Conservation (phyloP, 805 yeast species). For the Zygotorulaspora chibaensis region DNA sequence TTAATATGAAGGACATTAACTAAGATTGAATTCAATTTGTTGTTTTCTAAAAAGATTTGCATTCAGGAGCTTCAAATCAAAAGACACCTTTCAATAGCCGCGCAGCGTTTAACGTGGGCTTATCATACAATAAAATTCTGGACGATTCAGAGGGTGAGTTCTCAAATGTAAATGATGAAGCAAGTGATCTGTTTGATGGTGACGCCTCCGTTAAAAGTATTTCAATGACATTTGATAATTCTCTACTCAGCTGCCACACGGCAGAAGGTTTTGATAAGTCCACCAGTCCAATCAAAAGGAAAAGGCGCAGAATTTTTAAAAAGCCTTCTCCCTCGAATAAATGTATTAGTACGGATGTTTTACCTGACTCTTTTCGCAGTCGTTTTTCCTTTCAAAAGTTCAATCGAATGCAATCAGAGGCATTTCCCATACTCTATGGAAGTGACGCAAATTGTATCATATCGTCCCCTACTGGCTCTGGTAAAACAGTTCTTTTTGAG, state of each 20-base stretch:
- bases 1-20: not conserved
- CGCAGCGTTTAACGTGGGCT: conserved; percentile 18
- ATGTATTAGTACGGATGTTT: conserved; percentile 12
- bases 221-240: conserved; percentile 13
- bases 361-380: conserved; percentile 39
- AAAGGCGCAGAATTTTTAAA: conserved; percentile 5
- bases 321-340: conserved; percentile 1
- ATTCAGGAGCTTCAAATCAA: not conserved
- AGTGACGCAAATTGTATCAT: conserved; percentile 42
- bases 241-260: conserved; percentile 8
- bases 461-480: conserved; percentile 58
- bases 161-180: conserved; percentile 3
- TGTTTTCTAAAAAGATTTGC: not conserved
- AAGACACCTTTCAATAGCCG: conserved; percentile 12
- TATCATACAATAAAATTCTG: conserved; percentile 23
- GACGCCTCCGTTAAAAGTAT: conserved; percentile 4
- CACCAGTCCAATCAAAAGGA: not conserved
- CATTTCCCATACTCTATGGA: conserved; percentile 39
- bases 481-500: conserved; percentile 54
- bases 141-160: conserved; percentile 19
- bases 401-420: conserved; percentile 49
- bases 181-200: conserved; percentile 3
- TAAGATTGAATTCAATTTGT: not conserved
- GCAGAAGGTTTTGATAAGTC: not conserved
- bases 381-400: conserved; percentile 26